A percentile compares a stretch with the other conserved stretches of the same genome.
These are phyloP conservation scores for Saccharomyces uvarum DNA, from an alignment of 1,139 yeast species.

Conservation along the genomic window DNA sequence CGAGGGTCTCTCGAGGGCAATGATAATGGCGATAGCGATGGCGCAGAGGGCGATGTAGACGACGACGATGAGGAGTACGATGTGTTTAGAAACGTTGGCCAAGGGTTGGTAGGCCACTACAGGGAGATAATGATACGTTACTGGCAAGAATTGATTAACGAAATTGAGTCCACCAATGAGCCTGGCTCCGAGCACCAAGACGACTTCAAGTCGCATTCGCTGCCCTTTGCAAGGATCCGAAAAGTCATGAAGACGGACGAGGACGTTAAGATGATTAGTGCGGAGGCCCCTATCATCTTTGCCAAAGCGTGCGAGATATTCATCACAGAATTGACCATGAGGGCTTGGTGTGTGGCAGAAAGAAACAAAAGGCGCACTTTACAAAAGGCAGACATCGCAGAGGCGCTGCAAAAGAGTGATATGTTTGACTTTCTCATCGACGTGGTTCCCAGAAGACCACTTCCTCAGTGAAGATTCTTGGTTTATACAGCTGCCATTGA, in stretches of 20 bases:
- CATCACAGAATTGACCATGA: conserved; percentile 91
- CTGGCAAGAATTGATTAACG: conserved; percentile 93
- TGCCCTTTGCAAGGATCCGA: conserved; percentile 90
- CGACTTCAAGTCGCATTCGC: conserved; percentile 87
- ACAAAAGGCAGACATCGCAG: conserved; percentile 90
- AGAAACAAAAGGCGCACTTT: conserved; percentile 89
- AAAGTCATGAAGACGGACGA: conserved; percentile 95
- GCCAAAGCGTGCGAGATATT: conserved; percentile 97
- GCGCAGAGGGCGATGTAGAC: conserved; percentile 6
- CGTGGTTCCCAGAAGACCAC: conserved; percentile 65
- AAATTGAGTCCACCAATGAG: conserved; percentile 50
- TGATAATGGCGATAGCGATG: not conserved
- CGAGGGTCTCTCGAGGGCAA: not conserved
- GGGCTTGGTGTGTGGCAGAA: conserved; percentile 98
- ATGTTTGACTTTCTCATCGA: conserved; percentile 96
- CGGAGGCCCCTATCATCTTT: conserved; percentile 93
- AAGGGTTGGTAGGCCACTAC: conserved; percentile 77
- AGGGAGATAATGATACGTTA: conserved; percentile 87
- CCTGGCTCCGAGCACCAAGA: conserved; percentile 26
- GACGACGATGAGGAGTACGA: conserved; percentile 42
- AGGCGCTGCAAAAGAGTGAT: conserved; percentile 88
- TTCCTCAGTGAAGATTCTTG: not conserved
- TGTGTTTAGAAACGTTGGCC: conserved; percentile 88
- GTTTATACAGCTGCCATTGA: not conserved
- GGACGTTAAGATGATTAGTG: conserved; percentile 93